Conservation (phyloP, 176 grass and related monocot species). For the Melocanna baccifera region DNA sequence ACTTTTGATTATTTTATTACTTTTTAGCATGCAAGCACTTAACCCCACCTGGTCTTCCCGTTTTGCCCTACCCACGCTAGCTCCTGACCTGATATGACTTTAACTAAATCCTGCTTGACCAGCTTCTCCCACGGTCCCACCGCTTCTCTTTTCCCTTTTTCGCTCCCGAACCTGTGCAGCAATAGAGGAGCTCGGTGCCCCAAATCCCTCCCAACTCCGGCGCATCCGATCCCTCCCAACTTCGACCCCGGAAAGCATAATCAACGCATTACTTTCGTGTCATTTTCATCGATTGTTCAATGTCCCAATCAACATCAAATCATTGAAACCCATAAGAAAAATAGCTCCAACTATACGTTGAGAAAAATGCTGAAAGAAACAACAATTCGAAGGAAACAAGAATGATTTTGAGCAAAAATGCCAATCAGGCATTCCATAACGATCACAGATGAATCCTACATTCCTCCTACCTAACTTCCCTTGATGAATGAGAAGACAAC, state of each 20-base stretch:
- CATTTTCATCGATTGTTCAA: neutral
- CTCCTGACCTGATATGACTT: too few relatives aligned
- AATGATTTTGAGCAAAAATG: neutral
- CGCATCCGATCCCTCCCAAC: too few relatives aligned
- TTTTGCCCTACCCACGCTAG: too few relatives aligned
- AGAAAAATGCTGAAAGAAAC: neutral
- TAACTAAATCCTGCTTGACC: too few relatives aligned
- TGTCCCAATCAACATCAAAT: neutral
- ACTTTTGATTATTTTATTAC: too few relatives aligned
- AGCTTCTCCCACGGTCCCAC: too few relatives aligned
- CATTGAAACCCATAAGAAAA: neutral
- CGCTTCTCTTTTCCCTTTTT: too few relatives aligned
- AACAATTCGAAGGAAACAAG: neutral
- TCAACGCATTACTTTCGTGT: neutral
- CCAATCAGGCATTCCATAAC: neutral
- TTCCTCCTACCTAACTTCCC: neutral
- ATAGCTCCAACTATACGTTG: neutral
- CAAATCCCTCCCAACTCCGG: too few relatives aligned
- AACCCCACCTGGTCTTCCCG: too few relatives aligned
- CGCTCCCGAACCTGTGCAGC: too few relatives aligned
- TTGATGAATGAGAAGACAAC: conserved; percentile 33
- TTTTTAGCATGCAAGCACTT: too few relatives aligned
- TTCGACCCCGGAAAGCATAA: neutral
- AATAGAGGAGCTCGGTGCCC: too few relatives aligned
- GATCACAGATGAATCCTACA: neutral